Base-by-base conservation (phyloP, 257 asterid species). In the Solanum sejunctum region DNA sequence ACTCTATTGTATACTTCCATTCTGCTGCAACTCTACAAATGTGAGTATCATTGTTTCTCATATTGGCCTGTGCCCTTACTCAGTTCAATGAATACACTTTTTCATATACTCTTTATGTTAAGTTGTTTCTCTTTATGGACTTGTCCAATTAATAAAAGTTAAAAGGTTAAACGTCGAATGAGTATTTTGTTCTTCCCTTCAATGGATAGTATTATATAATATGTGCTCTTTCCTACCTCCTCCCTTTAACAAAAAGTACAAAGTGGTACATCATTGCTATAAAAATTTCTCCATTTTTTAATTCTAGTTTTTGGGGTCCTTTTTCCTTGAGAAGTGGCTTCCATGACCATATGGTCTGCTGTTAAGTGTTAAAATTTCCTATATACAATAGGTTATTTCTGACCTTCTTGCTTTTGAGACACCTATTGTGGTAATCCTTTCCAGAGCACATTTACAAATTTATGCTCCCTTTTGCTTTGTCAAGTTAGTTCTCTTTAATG, bases 11-110 rank as follows among this genome's bases (percentile, higher is more conserved):
- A 84, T 97, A 97, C 90, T 88, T 97, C 90, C 99, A 97, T 86
- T 97, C 99, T 7, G 97, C 98, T 0, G 98, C 99, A 67, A 91
- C 98, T 81, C 87, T 97, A 83, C 98, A 97, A 87, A 82, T 90
- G 99, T 97, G 84, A 84, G 91, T 83, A 90, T 73, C 58, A 73
- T 73, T 21, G 21, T 47, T 70, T 15, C 43, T 73, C 43, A n/a
- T 56, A 72, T 47, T 72, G 56, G 36, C 80, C 20, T 72, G 36
- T 43, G 56, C 32, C 20, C 36, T 20, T 20, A 20, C 54, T 41
- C 32, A 47, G 32, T 72, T 20, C 0, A 3, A 20, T 43, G 80
- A 72, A 20, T 72, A 43, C 2, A 47, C 18, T 6, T 47, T 12
- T 73, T 73, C 13, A 9, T 73, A 12, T 73, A 23, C n/a, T 21